Base-by-base conservation (phyloP, 2,329 filamentous ascomycete species). In the Grosmannia clavigera region DNA sequence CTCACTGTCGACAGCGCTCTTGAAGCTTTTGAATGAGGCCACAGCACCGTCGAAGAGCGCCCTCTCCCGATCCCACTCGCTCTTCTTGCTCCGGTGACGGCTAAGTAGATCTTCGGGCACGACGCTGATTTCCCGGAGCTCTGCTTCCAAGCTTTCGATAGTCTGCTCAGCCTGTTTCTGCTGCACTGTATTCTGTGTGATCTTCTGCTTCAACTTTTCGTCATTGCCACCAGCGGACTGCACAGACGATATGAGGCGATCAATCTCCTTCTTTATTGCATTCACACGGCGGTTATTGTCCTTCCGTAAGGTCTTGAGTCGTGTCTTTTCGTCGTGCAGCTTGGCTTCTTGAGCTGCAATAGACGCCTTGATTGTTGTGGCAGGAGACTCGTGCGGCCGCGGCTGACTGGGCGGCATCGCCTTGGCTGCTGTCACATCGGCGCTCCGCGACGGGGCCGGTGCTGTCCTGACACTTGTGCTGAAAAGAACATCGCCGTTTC, bases 341-440 rank as follows among this genome's bases (percentile, higher is more conserved):
- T 86, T 88, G 61, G 80, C 77, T 68, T 91, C 86, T 56, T 86
- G 83, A 12, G 85, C 82, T 55, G 82, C 82, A 66, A 92, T 90
- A 2, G 88, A 90, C 35, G 87, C 88, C 70, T 83, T 85, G 48
- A 92, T 78, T 2, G 88, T 92, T 11, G 87, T 89, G 11, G 83
- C 84, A 3, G 88, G 88, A 14, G 88, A 92, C 63, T 88, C 86
- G 31, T 88, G 87, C 56, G 86, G 83, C 40, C 87, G 67, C 25
- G 83, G 81, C 67, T 85, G 83, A 31, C 73, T 73, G 2, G 62
- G 64, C 3, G 61, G 52, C 5, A 53, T 40, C 11, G 63, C 54
- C 4, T 64, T 63, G 19, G 78, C 66, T 60, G 65, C 68, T 61
- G 70, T 69, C 6, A 54, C 48, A 27, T 57, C 55, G 25, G 59